phyloP scores from a whole-genome alignment of 305 asterid genomes.

The Rubia peregrina region DNA sequence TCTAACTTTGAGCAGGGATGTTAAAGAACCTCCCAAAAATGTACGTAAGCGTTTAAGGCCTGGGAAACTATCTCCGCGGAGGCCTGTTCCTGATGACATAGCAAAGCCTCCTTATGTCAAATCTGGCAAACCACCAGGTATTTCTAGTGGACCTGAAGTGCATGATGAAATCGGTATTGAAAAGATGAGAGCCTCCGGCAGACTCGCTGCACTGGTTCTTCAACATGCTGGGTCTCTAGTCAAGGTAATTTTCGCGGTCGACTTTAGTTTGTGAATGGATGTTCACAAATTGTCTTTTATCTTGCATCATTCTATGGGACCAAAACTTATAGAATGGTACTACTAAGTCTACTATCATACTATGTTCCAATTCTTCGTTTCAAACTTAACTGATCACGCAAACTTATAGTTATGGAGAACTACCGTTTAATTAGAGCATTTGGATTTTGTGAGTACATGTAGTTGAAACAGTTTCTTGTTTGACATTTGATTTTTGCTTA shows the following conservation, averaged over 20 bases:
- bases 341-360: neutral
- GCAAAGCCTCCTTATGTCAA: constrained; percentile 73
- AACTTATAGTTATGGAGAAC: neutral
- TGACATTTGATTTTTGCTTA: constrained; percentile 24
- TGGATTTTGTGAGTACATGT: neutral
- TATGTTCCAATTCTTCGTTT: neutral
- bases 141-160: constrained; percentile 60
- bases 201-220: constrained; percentile 96
- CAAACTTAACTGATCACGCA: neutral
- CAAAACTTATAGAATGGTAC: neutral
- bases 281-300: neutral
- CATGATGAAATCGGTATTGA: constrained; percentile 80
- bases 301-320: neutral
- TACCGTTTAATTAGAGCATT: neutral
- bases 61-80: constrained; percentile 72
- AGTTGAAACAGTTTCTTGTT: neutral
- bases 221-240: constrained; percentile 89
- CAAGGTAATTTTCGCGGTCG: constrained; percentile 44
- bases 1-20: constrained; percentile 34
- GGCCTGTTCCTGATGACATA: constrained; percentile 79
- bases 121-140: constrained; percentile 70
- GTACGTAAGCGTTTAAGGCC: constrained; percentile 59
- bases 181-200: constrained; percentile 95
- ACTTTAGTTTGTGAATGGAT: neutral
- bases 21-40: constrained; percentile 42